phyloP scores from a whole-genome alignment of 306 rosid genomes.

The Lathyrus tuberosus region DNA sequence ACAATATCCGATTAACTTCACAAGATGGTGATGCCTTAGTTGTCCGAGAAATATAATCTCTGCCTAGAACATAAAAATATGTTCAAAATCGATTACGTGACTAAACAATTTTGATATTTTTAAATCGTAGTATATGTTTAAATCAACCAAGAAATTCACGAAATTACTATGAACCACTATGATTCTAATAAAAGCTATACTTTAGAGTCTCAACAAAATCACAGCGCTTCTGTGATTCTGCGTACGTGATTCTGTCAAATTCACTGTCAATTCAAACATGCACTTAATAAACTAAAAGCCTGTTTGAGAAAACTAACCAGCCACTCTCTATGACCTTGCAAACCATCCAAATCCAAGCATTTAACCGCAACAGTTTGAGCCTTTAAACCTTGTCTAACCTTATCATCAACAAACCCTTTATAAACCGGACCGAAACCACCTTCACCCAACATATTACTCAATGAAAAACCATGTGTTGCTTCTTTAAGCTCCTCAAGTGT shows the following conservation, averaged over 20 bases:
- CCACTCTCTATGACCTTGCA: constrained; percentile 94
- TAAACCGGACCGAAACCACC: constrained; percentile 96
- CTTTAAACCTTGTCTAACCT: constrained; percentile 61
- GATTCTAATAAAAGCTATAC: neutral
- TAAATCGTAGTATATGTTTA: neutral
- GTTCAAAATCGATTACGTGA: neutral
- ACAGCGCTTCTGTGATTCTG: neutral
- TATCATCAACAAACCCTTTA: constrained; percentile 75
- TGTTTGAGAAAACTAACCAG: constrained; percentile 60
- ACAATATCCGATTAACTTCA: constrained; percentile 80
- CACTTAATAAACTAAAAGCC: neutral
- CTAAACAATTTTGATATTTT: neutral
- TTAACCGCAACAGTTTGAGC: constrained; percentile 90
- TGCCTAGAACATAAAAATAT: constrained; percentile 50
- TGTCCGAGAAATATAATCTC: constrained; percentile 83
- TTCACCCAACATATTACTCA: constrained; percentile 77
- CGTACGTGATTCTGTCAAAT: neutral
- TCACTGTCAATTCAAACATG: neutral
- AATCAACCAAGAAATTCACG: neutral
- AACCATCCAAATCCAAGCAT: constrained; percentile 73
- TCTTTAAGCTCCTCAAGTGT: constrained; percentile 68
- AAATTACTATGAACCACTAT: neutral
- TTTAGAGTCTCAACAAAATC: neutral
- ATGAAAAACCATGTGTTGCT: constrained; percentile 59
- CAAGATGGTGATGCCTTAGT: constrained; percentile 77